phyloP scores from a whole-genome alignment of 192 early-diverging fungal species.

The Linnemannia zychae region DNA sequence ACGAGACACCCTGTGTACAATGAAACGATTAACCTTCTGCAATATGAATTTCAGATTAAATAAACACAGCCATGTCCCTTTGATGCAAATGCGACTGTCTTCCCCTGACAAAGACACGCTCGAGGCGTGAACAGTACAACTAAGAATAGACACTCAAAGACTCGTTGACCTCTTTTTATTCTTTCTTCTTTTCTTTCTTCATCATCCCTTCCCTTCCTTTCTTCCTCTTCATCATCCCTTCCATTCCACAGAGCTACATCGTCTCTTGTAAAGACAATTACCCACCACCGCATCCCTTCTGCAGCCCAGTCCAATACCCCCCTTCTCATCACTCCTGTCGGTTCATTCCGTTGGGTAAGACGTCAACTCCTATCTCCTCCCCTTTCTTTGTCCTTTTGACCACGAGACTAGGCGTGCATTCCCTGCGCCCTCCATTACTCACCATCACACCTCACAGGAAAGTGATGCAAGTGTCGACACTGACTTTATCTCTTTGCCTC shows the following conservation, averaged over 20 bases:
- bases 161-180: neutral
- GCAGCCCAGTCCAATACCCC: too few relatives aligned
- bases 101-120: too few relatives aligned
- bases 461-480: neutral
- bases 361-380: neutral
- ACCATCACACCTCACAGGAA: neutral
- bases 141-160: too few relatives aligned
- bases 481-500: neutral
- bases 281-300: neutral
- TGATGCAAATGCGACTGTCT: too few relatives aligned
- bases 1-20: neutral
- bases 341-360: constrained; percentile 1
- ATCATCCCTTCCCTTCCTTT: neutral
- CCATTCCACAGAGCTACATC: neutral
- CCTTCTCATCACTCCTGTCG: neutral
- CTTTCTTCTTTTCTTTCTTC: neutral
- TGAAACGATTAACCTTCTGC: neutral
- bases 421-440: neutral
- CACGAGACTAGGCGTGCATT: neutral
- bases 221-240: neutral
- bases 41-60: too few relatives aligned
- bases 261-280: neutral
- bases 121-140: too few relatives aligned
- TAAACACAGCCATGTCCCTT: too few relatives aligned
- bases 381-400: neutral